Conservation (phyloP, 129 eudicot species). For the Flaveria ramosissima region DNA sequence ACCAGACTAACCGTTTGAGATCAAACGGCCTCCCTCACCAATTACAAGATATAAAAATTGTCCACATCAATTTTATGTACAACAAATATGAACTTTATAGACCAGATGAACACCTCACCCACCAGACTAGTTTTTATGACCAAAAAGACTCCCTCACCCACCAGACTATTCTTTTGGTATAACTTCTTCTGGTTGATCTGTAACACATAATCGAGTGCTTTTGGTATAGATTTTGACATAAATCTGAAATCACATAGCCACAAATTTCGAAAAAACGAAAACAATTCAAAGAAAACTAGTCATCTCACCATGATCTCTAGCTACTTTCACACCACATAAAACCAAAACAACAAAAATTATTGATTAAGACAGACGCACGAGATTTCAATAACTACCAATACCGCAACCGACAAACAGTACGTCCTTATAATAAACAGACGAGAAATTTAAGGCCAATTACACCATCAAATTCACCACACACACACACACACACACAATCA, state of each 20-base stretch:
- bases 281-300: background rate
- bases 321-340: background rate
- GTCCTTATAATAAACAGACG: background rate
- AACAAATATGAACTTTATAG: too few relatives aligned
- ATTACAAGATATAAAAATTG: too few relatives aligned
- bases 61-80: too few relatives aligned
- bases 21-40: too few relatives aligned
- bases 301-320: conserved; percentile 7
- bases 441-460: conserved; percentile 15
- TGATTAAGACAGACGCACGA: conserved; percentile 20
- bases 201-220: background rate
- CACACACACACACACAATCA: background rate
- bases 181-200: too few relatives aligned
- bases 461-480: conserved; percentile 13
- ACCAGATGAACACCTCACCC: too few relatives aligned
- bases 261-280: background rate
- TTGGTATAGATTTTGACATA: background rate
- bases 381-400: conserved; percentile 26
- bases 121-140: too few relatives aligned
- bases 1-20: too few relatives aligned
- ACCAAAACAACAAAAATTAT: conserved; percentile 4
- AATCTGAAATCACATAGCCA: background rate
- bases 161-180: too few relatives aligned
- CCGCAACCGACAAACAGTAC: conserved; percentile 36
- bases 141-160: too few relatives aligned